Base-by-base conservation (phyloP, 164 flowering plant species). In the Buxus sempervirens region DNA sequence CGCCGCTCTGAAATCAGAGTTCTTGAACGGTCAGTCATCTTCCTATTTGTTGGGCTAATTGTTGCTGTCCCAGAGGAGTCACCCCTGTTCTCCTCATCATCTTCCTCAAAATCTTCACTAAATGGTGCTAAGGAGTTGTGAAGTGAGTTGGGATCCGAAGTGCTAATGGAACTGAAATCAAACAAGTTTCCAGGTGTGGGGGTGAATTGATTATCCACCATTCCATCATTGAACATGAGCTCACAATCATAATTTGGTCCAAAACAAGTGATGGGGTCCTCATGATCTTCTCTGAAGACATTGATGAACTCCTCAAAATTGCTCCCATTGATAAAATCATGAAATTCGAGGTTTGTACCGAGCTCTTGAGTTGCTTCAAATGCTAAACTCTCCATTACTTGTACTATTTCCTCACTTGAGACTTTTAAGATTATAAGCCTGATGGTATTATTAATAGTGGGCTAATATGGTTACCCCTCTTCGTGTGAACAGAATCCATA, bases 1-100 rank as follows among this genome's bases (percentile, higher is more conserved):
- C 77, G 73, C 25, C 91, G 57, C 78, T 94, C 98, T 0, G 90
- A 88, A 49, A 84, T 59, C 71, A 94, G 70, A n/a, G 89, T 85
- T 72, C 79, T 87, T 0, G 93, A 77, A 27, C 91, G 70, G 64
- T 89, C 94, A 32, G 28, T 62, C 68, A 72, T 81, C 0, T 54
- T 13, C 59, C 51, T 72, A 75, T 72, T 81, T n/a, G 59, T 58
- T 24, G 62, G 15, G 26, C 60, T 32, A n/a, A 79, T 75, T 0
- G 73, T 78, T 15, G 82, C 63, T 4, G 82, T 76, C 10, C 36
- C 83, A 2, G 90, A 82, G n/a, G 85, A 85, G 55, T 76, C 76
- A 21, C 82, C 86, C 0, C 63, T 85, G 16, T 73, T 63, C 6
- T 80, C 85, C 0, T 69, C 83, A 0, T 51, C 78, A 9, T 58